Conservation (phyloP, 2,329 filamentous ascomycete species). For the Paracoccidioides brasiliensis region DNA sequence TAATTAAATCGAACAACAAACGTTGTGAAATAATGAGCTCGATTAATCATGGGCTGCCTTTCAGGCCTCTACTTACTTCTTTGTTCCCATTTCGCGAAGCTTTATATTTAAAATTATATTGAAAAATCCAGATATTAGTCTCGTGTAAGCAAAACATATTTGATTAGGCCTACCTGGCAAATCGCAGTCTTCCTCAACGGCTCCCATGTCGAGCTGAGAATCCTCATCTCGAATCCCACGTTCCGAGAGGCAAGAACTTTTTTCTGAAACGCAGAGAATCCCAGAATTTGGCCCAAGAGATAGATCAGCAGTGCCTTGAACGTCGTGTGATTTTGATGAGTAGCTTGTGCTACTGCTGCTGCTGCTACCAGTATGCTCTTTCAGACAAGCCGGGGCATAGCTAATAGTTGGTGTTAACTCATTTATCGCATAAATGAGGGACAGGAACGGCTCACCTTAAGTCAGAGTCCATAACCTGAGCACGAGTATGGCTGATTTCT, state of each 20-base stretch:
- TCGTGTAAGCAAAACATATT: too few relatives aligned
- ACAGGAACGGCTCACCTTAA: background rate
- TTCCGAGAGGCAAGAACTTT: background rate
- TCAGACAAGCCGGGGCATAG: background rate
- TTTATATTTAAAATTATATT: background rate
- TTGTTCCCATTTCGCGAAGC: background rate
- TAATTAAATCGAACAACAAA: background rate
- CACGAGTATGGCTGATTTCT: too few relatives aligned
- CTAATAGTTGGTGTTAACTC: background rate
- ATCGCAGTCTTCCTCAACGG: background rate
- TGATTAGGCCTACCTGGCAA: background rate
- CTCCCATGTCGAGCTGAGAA: background rate
- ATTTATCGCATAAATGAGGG: too few relatives aligned
- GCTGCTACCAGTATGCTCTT: background rate
- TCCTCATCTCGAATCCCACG: background rate
- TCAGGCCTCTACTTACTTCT: too few relatives aligned
- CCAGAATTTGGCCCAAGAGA: too few relatives aligned
- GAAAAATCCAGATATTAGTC: background rate
- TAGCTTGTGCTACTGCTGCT: background rate
- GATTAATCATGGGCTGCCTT: background rate
- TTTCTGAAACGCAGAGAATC: background rate
- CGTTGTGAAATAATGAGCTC: background rate
- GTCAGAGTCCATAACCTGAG: background rate
- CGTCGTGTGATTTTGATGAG: background rate
- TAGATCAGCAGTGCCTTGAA: background rate